A percentile compares a stretch with the other conserved stretches of the same genome.
Conservation (phyloP, 768 basidiomycete genomes). For the Saitozyma podzolica region DNA sequence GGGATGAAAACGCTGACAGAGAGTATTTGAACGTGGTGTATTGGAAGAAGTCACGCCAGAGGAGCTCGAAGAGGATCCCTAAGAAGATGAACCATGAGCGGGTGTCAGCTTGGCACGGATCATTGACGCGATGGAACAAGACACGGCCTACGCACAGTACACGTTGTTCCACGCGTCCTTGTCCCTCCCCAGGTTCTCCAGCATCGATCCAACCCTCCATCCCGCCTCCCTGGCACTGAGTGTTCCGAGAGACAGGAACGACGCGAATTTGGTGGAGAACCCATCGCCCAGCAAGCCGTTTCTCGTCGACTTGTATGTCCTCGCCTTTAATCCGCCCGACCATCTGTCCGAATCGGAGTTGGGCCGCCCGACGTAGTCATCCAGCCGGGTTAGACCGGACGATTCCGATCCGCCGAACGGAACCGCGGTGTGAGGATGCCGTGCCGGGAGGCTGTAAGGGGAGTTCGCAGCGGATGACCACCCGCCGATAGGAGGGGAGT, state of each 20-base stretch:
- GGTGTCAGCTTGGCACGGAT: not conserved
- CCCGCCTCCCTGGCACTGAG: slow-evolving; percentile 45
- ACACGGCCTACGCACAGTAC: slow-evolving; percentile 44
- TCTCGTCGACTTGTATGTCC: slow-evolving; percentile 54
- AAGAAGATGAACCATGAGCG: not conserved
- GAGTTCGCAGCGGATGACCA: slow-evolving; percentile 19
- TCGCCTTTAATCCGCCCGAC: slow-evolving; percentile 38
- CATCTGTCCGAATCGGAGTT: slow-evolving; percentile 13
- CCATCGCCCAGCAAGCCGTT: slow-evolving; percentile 55
- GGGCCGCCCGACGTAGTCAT: slow-evolving; percentile 50
- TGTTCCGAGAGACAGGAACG: slow-evolving; percentile 53
- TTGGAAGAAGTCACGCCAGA: slow-evolving; percentile 57
- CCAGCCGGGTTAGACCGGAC: slow-evolving; percentile 46
- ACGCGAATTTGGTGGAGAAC: slow-evolving; percentile 56
- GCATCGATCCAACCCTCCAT: slow-evolving; percentile 41
- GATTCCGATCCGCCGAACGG: slow-evolving; percentile 53
- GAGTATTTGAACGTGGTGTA: slow-evolving; percentile 47
- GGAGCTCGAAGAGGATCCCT: slow-evolving; percentile 53
- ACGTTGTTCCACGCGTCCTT: slow-evolving; percentile 50
- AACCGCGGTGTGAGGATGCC: slow-evolving; percentile 42
- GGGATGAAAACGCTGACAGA: slow-evolving; percentile 30
- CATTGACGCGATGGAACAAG: not conserved
- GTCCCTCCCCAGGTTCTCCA: slow-evolving; percentile 35
- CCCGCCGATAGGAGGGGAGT: slow-evolving; percentile 36
- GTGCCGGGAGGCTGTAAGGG: slow-evolving; percentile 9